Conservation (phyloP, 768 basidiomycete genomes). For the Macrolepiota dolichaula region DNA sequence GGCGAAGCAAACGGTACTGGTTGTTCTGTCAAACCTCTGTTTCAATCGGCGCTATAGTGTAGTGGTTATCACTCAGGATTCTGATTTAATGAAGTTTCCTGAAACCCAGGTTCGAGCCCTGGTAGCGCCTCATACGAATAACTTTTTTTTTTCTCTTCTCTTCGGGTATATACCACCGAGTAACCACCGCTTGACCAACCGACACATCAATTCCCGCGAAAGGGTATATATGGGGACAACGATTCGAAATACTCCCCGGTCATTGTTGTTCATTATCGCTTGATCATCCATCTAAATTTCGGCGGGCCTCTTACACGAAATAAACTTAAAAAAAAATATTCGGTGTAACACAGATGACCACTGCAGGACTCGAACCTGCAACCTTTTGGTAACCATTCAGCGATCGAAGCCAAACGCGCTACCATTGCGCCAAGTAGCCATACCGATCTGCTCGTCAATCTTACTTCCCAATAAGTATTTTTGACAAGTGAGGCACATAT, state of each 20-base stretch:
- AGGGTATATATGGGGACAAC: too few relatives aligned
- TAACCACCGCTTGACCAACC: too few relatives aligned
- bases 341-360: too few relatives aligned
- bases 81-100: conserved; percentile 16
- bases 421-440: conserved; percentile 86
- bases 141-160: neutral
- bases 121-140: conserved; percentile 14
- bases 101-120: conserved; percentile 20
- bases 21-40: neutral
- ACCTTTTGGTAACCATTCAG: conserved; percentile 70
- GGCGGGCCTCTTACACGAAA: too few relatives aligned
- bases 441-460: too few relatives aligned
- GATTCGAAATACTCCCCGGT: too few relatives aligned
- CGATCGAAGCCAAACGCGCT: conserved; percentile 92
- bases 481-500: neutral
- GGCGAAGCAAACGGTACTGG: neutral
- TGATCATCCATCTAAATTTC: too few relatives aligned
- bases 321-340: too few relatives aligned
- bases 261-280: too few relatives aligned
- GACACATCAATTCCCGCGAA: too few relatives aligned
- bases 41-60: conserved; percentile 24
- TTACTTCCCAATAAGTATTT: too few relatives aligned
- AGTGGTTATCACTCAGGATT: conserved; percentile 29
- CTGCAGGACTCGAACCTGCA: conserved; percentile 98
- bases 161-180: neutral